phyloP scores from a whole-genome alignment of 805 yeast species.

The Candida tallmaniae region DNA sequence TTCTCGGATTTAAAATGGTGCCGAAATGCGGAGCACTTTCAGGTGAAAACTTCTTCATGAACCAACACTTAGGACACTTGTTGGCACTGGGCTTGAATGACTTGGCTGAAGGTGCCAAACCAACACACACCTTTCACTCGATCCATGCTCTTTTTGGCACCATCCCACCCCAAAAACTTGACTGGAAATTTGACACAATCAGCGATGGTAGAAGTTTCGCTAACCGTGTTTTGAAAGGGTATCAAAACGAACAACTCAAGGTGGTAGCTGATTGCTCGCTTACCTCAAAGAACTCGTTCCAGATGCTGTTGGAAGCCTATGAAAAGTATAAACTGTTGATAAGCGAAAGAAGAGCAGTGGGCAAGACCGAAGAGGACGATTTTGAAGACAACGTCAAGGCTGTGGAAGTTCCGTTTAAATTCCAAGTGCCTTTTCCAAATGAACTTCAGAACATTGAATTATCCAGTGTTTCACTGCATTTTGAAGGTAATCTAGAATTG shows the following conservation, averaged over 20 bases:
- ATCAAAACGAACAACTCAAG: constrained; percentile 22
- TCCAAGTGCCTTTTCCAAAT: constrained; percentile 30
- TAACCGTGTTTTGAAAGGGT: constrained; percentile 25
- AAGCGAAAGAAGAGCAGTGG: constrained; percentile 19
- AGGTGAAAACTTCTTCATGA: no score
- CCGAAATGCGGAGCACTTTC: no score
- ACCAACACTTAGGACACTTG: no score
- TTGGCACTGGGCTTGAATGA: no score
- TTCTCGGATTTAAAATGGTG: no score
- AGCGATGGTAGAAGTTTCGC: constrained; percentile 35
- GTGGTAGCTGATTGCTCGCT: constrained; percentile 30
- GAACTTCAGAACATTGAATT: constrained; percentile 9
- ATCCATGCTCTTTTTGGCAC: constrained; percentile 26
- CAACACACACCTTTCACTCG: constrained; percentile 18
- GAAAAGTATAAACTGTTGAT: constrained; percentile 15
- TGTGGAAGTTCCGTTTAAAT: constrained; percentile 29
- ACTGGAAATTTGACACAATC: constrained; percentile 29
- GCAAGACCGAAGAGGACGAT: constrained; percentile 14
- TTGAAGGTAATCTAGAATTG: constrained; percentile 4
- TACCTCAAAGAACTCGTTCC: constrained; percentile 27
- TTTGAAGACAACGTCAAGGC: constrained; percentile 22
- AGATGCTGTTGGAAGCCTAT: constrained; percentile 17
- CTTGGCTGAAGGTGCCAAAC: neutral
- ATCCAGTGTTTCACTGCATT: constrained; percentile 10
- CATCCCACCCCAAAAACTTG: constrained; percentile 11